Evolutionary conservation across 169 alveolate genomes (phyloP), one percentile per base, ranked within the genome.

Genomic region (Plasmodium ovale): DNA sequence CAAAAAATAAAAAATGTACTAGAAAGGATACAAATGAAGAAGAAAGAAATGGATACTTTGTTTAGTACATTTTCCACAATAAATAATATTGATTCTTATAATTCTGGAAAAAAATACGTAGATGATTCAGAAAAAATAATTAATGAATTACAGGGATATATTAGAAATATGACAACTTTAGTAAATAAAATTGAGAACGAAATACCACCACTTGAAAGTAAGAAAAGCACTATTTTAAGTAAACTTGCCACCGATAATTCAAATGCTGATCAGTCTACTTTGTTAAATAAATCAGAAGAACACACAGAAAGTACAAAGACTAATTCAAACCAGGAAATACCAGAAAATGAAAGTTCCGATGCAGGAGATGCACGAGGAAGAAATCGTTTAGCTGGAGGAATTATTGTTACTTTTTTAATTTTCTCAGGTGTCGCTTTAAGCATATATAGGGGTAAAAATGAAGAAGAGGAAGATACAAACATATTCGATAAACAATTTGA

Each of bases 301-400:
- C 51, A 39, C 29, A 7, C 71, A 60, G n/a, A 60, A 12, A 10
- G 0, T 27, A 16, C n/a, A 35, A 60, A 16, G 12, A 42, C 7
- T 1, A 25, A 21, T 42, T 31, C 72, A 62, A 16, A 62, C 5
- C 21, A 62, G 3, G 72, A 23, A 35, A 3, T 23, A 14, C 27
- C 72, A 19, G 14, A 62, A 2, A 27, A 23, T 62, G 47, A 10
- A 14, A 21, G 27, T 27, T 62, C 72, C 21, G 3, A 0, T 12
- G 19, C 25, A 23, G 27, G 27, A 27, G 25, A 2, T 7, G 53
- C 72, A 62, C 0, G 2, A 16, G 72, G 19, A 62, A 6, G 1
- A 9, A 62, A 12, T 62, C 72, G 72, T 62, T 9, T 62, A 0
- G 72, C 72, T 31, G 72, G 53, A 23, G 51, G 21, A 31, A 0